A percentile compares a stretch with the other conserved stretches of the same genome.
These are phyloP conservation scores for Aspergillus sp. DNA, from an alignment of 2,329 filamentous ascomycete genomes.

Conservation along the genomic window DNA sequence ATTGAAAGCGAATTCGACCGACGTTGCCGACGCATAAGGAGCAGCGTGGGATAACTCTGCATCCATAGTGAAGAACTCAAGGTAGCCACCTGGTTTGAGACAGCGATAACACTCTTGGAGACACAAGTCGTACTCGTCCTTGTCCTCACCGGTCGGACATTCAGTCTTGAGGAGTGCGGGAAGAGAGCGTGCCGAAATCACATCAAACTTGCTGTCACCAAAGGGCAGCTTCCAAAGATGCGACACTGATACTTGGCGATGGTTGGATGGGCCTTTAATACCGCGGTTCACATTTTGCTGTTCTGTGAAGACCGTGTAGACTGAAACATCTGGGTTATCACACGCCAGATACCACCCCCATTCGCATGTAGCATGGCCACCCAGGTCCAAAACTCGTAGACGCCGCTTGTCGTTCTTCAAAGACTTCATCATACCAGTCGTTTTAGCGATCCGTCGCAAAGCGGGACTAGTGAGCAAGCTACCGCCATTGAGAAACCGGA, in stretches of 20 bases:
- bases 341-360: slow-evolving; percentile 94
- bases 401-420: slow-evolving; percentile 26
- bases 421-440: slow-evolving; percentile 15
- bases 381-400: slow-evolving; percentile 74
- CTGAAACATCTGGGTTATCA: slow-evolving; percentile 74
- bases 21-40: slow-evolving; percentile 69
- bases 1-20: slow-evolving; percentile 85
- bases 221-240: slow-evolving; percentile 78
- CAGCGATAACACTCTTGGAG: slow-evolving; percentile 81
- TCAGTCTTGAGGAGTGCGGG: slow-evolving; percentile 71
- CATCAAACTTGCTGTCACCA: slow-evolving; percentile 76
- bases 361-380: slow-evolving; percentile 75
- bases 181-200: slow-evolving; percentile 81
- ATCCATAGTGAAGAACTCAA: slow-evolving; percentile 87
- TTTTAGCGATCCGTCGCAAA: slow-evolving; percentile 28
- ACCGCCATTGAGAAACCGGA: slow-evolving; percentile 55
- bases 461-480: slow-evolving; percentile 52
- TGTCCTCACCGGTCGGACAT: slow-evolving; percentile 56
- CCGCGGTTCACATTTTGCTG: slow-evolving; percentile 66
- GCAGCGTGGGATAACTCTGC: slow-evolving; percentile 84
- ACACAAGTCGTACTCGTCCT: slow-evolving; percentile 83
- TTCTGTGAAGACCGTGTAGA: slow-evolving; percentile 81
- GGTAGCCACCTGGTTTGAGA: slow-evolving; percentile 83
- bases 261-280: slow-evolving; percentile 77
- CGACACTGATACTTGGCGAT: slow-evolving; percentile 72